Evolutionary conservation across 331 rosid species (phyloP), one percentile per base, ranked within the genome.

Genomic region (Pyrus hybrid): DNA sequence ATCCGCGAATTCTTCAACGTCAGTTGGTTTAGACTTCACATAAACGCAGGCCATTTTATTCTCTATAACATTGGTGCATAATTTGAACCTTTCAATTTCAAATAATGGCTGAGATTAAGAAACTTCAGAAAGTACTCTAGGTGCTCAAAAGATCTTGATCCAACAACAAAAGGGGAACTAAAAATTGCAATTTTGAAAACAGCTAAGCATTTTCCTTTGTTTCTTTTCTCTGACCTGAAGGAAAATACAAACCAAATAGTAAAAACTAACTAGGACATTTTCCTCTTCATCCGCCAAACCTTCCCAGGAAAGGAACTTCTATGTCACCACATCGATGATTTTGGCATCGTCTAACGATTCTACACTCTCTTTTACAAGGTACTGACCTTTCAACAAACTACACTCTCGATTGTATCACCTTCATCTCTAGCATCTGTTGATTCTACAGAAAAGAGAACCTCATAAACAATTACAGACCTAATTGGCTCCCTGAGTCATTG

Each of bases 401-500:
- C 57, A 64, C 67, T 13, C 70, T 23, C 79, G 72, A 83, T 75
- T 68, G 68, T 76, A 72, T 54, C 71, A 72, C 76, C 61, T 22
- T 60, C 75, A 72, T 54, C 79, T 58, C 76, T 23, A 63, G 68
- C 66, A 56, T 76, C 72, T 84, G 78, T 75, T 78, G 76, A 81
- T 68, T 63, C 70, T 21, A 25, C 58, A 64, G 58, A 68, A 78
- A 75, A 33, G 71, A 66, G 80, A 73, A 53, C 56, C 32, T 82
- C 84, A 76, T 56, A 77, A 72, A 29, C 70, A 28, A 74, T 63
- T 74, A 74, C 37, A 79, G 68, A 43, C 79, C 88, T 77, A 88
- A 57, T 75, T 81, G 86, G 72, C 78, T 87, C 75, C 88, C 88
- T 49, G 91, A 81, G 47, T 92, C 85, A 41, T 84, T 83, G 41